Evolutionary conservation across 2,329 filamentous ascomycete species (phyloP).

Genomic region (Penicillium corylophilum): DNA sequence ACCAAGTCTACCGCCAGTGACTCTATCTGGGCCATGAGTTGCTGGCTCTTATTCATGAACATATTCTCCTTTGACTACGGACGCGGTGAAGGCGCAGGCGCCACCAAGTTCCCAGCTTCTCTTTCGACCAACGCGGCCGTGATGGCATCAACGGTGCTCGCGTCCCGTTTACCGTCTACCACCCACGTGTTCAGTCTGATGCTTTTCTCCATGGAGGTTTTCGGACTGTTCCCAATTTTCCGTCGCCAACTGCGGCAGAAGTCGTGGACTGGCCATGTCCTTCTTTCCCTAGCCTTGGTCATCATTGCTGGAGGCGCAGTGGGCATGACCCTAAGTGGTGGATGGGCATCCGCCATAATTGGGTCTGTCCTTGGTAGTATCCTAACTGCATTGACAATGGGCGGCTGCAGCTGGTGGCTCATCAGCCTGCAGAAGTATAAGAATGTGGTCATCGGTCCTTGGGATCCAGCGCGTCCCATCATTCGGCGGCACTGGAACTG

Average conservation of each 20-base stretch:
- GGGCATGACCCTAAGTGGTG: constrained; percentile 59
- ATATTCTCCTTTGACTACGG: constrained; percentile 98
- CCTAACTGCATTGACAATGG: constrained; percentile 75
- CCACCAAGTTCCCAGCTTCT: constrained; percentile 56
- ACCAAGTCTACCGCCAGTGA: constrained; percentile 88
- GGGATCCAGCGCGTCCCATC: constrained; percentile 86
- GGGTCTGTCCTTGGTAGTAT: constrained; percentile 76
- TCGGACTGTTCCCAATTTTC: constrained; percentile 96
- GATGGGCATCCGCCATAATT: constrained; percentile 57
- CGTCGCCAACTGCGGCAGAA: constrained; percentile 80
- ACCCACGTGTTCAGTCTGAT: constrained; percentile 94
- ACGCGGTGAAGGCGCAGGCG: constrained; percentile 50
- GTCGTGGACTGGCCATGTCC: constrained; percentile 76
- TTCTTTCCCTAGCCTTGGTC: constrained; percentile 73
- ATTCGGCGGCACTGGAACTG: constrained; percentile 46
- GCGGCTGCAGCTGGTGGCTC: constrained; percentile 95
- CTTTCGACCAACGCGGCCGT: constrained; percentile 93
- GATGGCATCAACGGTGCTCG: constrained; percentile 93
- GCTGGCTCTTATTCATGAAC: constrained; percentile 90
- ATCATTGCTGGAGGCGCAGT: constrained; percentile 77
- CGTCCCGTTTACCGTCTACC: constrained; percentile 82
- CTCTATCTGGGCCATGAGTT: constrained; percentile 96
- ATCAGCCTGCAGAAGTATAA: constrained; percentile 98
- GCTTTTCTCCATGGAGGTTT: constrained; percentile 95
- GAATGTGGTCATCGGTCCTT: constrained; percentile 96